A percentile compares a stretch with the other conserved stretches of the same genome.
These are phyloP conservation scores for Phytophthora niederhauseri DNA, from an alignment of 352 stramenopile genomes.

Conservation along the genomic window DNA sequence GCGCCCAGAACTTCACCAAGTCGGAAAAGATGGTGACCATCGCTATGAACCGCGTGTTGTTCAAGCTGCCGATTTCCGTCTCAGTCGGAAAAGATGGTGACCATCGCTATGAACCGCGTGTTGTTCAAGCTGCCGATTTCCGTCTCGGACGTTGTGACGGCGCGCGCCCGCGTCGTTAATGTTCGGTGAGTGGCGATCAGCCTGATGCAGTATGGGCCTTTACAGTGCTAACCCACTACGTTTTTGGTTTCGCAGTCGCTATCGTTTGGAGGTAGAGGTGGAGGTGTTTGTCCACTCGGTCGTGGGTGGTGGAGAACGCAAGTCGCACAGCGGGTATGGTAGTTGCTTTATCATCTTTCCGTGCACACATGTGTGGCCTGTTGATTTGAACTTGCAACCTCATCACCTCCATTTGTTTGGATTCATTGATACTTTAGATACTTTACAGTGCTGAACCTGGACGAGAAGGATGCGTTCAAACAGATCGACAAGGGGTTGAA, in stretches of 20 bases:
- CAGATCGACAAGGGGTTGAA: slow-evolving; percentile 53
- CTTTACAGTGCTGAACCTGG: slow-evolving; percentile 67
- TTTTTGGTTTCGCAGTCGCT: slow-evolving; percentile 34
- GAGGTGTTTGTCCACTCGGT: slow-evolving; percentile 59
- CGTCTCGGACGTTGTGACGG: slow-evolving; percentile 58
- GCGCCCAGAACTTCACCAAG: slow-evolving; percentile 72
- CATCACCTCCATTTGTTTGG: slow-evolving; percentile 11
- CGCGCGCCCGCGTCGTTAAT: slow-evolving; percentile 65
- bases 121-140: slow-evolving; percentile 74
- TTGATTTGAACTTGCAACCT: slow-evolving; percentile 6
- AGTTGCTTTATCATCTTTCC: not conserved
- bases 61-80: slow-evolving; percentile 67
- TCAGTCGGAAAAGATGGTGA: slow-evolving; percentile 80
- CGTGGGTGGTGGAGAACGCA: slow-evolving; percentile 36
- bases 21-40: slow-evolving; percentile 81
- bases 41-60: slow-evolving; percentile 76
- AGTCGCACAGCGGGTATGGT: slow-evolving; percentile 61
- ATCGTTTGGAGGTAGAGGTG: slow-evolving; percentile 68
- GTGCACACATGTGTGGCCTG: not conserved
- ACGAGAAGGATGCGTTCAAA: slow-evolving; percentile 45
- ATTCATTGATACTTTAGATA: slow-evolving; percentile 32
- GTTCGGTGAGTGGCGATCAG: slow-evolving; percentile 49
- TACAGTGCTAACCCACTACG: not conserved
- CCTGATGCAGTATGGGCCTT: not conserved
- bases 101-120: slow-evolving; percentile 78